Evolutionary conservation across 768 basidiomycete species (phyloP).

Genomic region (Tricholoma flavovirens): DNA sequence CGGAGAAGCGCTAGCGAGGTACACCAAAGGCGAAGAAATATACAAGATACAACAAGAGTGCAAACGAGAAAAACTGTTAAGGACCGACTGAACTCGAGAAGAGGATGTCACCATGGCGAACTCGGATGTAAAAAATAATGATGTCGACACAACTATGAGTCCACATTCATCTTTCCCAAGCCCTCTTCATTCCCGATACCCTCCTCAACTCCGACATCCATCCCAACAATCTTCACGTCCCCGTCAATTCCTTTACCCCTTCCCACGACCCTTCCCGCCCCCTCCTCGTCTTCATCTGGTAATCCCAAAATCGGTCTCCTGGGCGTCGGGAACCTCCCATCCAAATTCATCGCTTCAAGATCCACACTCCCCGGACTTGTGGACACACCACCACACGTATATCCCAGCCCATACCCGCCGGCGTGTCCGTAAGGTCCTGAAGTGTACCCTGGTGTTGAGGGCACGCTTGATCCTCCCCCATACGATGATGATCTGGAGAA

Average conservation of each 20-base stretch:
- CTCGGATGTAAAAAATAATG: too few relatives aligned
- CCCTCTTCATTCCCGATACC: slow-evolving; percentile 8
- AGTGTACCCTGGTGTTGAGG: slow-evolving; percentile 28
- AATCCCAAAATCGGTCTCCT: slow-evolving; percentile 16
- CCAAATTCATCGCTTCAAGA: slow-evolving; percentile 17
- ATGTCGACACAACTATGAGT: slow-evolving; percentile 6
- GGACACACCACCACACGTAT: slow-evolving; percentile 9
- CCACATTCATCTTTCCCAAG: slow-evolving; percentile 24
- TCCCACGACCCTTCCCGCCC: slow-evolving; percentile 5
- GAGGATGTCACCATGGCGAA: too few relatives aligned
- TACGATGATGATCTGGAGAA: slow-evolving; percentile 25
- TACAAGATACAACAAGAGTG: too few relatives aligned
- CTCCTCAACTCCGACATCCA: slow-evolving; percentile 11
- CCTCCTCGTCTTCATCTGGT: slow-evolving; percentile 15
- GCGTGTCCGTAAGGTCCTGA: slow-evolving; percentile 9
- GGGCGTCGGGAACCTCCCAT: slow-evolving; percentile 19
- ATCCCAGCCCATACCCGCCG: background rate
- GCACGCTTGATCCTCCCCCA: slow-evolving; percentile 26
- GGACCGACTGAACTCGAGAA: too few relatives aligned
- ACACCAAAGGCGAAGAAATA: too few relatives aligned
- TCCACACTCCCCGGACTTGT: slow-evolving; percentile 26
- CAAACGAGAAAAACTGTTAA: too few relatives aligned
- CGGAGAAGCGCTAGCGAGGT: too few relatives aligned
- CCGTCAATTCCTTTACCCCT: slow-evolving; percentile 17
- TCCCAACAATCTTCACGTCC: slow-evolving; percentile 24